Conservation (phyloP, 1,284 basidiomycete species). For the Rhodofomes roseus region DNA sequence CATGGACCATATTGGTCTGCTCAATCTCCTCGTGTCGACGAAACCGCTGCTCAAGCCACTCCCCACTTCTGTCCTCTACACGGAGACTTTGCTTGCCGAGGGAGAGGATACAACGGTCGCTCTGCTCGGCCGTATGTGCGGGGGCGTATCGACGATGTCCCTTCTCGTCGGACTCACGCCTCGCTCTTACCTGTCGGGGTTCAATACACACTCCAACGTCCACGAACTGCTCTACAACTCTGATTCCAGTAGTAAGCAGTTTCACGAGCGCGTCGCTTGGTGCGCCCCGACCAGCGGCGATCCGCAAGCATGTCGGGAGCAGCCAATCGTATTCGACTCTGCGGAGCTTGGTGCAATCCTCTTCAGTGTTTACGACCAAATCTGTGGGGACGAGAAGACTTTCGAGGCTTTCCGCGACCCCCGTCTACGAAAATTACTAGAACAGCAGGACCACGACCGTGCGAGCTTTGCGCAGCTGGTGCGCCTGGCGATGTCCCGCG, state of each 20-base stretch:
- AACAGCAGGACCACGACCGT: slow-evolving; percentile 40
- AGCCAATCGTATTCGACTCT: slow-evolving; percentile 3
- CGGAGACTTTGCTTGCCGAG: slow-evolving; percentile 34
- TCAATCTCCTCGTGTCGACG: slow-evolving; percentile 45
- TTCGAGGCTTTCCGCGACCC: background rate
- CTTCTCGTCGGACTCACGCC: slow-evolving; percentile 42
- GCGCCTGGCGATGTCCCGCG: slow-evolving; percentile 33
- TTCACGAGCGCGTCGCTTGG: slow-evolving; percentile 43
- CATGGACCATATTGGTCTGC: slow-evolving; percentile 43
- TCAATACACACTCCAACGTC: slow-evolving; percentile 38
- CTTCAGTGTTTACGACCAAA: background rate
- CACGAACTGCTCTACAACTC: slow-evolving; percentile 35
- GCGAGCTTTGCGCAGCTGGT: slow-evolving; percentile 42
- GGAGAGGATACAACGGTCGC: slow-evolving; percentile 25
- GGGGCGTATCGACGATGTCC: slow-evolving; percentile 36
- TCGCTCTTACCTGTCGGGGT: slow-evolving; percentile 37
- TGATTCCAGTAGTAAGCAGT: slow-evolving; percentile 26
- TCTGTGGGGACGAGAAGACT: background rate
- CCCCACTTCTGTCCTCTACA: slow-evolving; percentile 34
- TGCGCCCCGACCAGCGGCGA: slow-evolving; percentile 31
- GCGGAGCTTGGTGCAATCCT: background rate
- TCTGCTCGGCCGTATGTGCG: slow-evolving; percentile 33
- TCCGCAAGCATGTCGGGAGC: background rate
- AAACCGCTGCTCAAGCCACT: slow-evolving; percentile 33
- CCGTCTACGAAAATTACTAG: background rate